A percentile compares a stretch with the other conserved stretches of the same genome.
Evolutionary conservation across 2,329 filamentous ascomycete genomes (phyloP).

Genomic region (Drechslerella dactyloides): DNA sequence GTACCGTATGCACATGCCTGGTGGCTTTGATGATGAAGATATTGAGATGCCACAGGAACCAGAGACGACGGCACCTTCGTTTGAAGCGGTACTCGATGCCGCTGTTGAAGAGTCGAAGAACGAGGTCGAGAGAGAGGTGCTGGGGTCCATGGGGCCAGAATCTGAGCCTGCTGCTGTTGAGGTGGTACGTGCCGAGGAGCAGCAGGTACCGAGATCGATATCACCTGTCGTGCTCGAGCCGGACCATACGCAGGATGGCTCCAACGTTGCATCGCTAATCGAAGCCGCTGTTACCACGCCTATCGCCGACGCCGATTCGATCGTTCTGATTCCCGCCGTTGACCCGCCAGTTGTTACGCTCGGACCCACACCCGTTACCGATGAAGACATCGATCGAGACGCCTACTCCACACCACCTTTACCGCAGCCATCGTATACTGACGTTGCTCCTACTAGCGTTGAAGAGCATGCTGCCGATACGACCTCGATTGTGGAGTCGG

Average conservation of each 20-base stretch:
- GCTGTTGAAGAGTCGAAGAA: constrained; percentile 5
- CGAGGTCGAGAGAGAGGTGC: background rate
- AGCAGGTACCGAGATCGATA: constrained; percentile 12
- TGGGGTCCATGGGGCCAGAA: background rate
- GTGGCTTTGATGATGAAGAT: constrained; percentile 38
- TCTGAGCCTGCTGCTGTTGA: constrained; percentile 4
- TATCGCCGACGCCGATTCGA: constrained; percentile 39
- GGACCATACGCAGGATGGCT: constrained; percentile 12
- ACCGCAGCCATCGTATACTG: background rate
- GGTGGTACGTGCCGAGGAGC: constrained; percentile 2
- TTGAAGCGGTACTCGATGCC: constrained; percentile 2
- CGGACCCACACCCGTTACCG: background rate
- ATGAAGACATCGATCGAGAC: background rate
- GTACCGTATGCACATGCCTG: constrained; percentile 44
- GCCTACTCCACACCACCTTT: constrained; percentile 7
- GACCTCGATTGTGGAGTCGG: background rate
- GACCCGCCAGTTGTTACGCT: constrained; percentile 13
- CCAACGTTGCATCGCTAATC: constrained; percentile 37
- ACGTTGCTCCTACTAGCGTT: constrained; percentile 5
- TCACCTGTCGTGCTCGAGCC: constrained; percentile 20
- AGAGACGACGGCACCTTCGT: background rate
- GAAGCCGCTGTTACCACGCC: constrained; percentile 39
- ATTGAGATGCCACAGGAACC: constrained; percentile 12
- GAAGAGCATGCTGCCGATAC: constrained; percentile 10
- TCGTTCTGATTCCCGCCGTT: constrained; percentile 27